Base-by-base conservation (phyloP, 306 rosid species). In the Gillenia trifoliata region DNA sequence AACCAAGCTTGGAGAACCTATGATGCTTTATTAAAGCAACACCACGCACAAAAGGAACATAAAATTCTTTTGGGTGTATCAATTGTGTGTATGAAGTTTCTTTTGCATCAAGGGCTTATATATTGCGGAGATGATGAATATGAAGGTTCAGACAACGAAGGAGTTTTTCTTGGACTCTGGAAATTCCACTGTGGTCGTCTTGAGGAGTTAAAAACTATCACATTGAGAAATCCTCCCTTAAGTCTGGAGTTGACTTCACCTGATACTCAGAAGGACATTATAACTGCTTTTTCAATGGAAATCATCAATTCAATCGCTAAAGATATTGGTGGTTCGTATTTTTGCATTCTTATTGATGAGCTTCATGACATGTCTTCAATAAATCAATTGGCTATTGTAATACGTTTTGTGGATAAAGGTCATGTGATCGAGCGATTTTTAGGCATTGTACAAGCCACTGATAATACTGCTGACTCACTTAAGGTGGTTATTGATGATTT, bases 221-320 rank as follows among this genome's bases (percentile, higher is more conserved):
- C 52, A 31, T 31, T 66, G 20, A 66, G 33, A 38, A 66, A 66
- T 66, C 56, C 79, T 54, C 43, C 6, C 55, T 22, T 55, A 66
- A 34, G 36, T 23, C 23, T 5, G 20, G 68, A 76, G 36, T 17
- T 57, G 17, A 23, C 33, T 3, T 29, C 80, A 41, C 34, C 20
- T 56, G 11, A 41, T 9, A 66, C 56, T 8, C 45, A 54, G 47
- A 66, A 56, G 54, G 73, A 66, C 20, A 19, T 66, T 69, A 9
- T 43, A 3, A 20, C 4, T 40, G 68, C 28, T 17, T 17, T 33
- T 64, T 13, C 47, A 19, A 3, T 4, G 36, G 36, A 68, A 17
- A 59, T 30, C 6, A 45, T 23, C 6, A 68, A 20, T 0, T 30
- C 19, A 30, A 70, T 78, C 29, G 10, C 31, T 50, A 17, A 31